phyloP scores from a whole-genome alignment of 495 filamentous ascomycete species.

The Lasiosphaeriaceae sp. region DNA sequence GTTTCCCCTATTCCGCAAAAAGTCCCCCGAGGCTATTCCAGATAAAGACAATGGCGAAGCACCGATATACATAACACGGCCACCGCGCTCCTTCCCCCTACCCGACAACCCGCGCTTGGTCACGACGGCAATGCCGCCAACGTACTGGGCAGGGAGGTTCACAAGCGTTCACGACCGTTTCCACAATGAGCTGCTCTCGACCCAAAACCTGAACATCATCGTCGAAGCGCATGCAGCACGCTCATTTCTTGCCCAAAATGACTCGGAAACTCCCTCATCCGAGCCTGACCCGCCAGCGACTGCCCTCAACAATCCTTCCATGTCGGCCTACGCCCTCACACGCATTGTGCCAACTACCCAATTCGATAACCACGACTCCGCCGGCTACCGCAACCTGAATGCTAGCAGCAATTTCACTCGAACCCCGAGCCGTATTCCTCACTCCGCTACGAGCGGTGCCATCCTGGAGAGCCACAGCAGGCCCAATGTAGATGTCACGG shows the following conservation, averaged over 20 bases:
- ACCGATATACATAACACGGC: no score
- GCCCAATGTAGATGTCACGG: background rate
- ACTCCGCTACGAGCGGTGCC: conserved; percentile 25
- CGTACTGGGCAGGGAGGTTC: conserved; percentile 58
- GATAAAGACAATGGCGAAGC: background rate
- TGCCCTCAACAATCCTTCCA: conserved; percentile 23
- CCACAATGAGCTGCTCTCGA: conserved; percentile 40
- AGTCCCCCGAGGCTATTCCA: background rate
- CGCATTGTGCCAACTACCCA: conserved; percentile 1
- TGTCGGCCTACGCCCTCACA: conserved; percentile 13
- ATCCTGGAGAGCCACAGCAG: conserved; percentile 15
- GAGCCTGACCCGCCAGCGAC: conserved; percentile 5
- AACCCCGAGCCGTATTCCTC: conserved; percentile 11
- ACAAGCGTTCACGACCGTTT: conserved; percentile 49
- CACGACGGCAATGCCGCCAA: conserved; percentile 25
- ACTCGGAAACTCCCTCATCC: background rate
- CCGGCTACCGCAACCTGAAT: background rate
- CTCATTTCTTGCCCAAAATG: conserved; percentile 7
- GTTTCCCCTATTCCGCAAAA: background rate
- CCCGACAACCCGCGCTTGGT: conserved; percentile 19
- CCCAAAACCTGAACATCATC: conserved; percentile 23
- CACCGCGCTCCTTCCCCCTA: background rate
- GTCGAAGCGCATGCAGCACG: conserved; percentile 19
- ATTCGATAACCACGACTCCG: background rate
- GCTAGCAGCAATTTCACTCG: background rate